Evolutionary conservation across 2,329 filamentous ascomycete genomes (phyloP), one percentile per base, ranked within the genome.

Genomic region (Penicillium fuscoglaucum): DNA sequence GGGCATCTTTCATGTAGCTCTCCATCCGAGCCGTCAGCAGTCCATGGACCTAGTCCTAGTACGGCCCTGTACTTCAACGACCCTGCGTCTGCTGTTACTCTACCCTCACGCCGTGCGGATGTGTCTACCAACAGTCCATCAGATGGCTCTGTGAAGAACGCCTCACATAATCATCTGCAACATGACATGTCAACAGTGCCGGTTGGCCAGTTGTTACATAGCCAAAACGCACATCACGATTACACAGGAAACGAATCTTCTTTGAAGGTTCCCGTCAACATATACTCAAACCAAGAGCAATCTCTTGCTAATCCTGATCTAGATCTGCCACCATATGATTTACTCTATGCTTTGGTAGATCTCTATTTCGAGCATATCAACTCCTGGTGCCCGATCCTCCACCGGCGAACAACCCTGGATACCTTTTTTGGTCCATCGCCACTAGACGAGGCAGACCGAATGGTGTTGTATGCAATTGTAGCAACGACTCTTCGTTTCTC

Each of bases 301-400:
- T 62, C 76, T 74, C 59, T 80, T 72, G 21, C 71, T 17, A 70
- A 76, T 57, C 78, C 83, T 3, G 87, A 90, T 65, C 83, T 87
- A 51, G 88, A 90, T 57, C 82, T 92, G 29, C 89, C 89, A 1
- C 89, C 89, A 1, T 90, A 91, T 66, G 88, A 91, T 68, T 76
- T 91, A 6, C 76, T 91, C 0, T 91, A 91, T 67, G 83, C 86
- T 2, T 75, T 92, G 12, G 88, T 89, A 7, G 89, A 91, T 66
- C 80, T 91, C 0, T 92, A 90, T 70, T 92, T 92, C 68, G 90
- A 90, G 61, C 87, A 91, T 68, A 85, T 91, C 71, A 91, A 91
- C 68, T 89, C 88, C 0, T 92, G 89, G 88, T 96, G 91, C 71
- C 92, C 93, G 0, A 95, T 96, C 26, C 79, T 96, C n/a, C 91